Evolutionary conservation across 805 yeast species (phyloP).

Genomic region (Wickerhamia fluorescens): DNA sequence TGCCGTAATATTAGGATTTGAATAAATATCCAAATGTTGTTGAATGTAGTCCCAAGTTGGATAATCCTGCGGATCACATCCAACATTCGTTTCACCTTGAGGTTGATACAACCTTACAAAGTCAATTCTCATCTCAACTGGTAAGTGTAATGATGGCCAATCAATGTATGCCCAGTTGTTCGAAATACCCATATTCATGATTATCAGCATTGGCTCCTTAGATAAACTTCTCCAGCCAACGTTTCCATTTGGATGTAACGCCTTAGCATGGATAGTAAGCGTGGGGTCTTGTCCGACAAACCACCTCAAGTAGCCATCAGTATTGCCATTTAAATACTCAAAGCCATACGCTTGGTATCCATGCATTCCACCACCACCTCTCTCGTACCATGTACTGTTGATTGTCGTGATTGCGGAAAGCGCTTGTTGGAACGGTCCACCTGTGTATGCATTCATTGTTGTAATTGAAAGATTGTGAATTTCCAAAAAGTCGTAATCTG

Average conservation of each 20-base stretch:
- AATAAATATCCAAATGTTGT: constrained; percentile 61
- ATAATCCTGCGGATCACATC: constrained; percentile 81
- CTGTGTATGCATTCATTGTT: constrained; percentile 79
- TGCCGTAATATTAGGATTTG: constrained; percentile 57
- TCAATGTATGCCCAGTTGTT: constrained; percentile 91
- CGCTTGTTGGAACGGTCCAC: constrained; percentile 94
- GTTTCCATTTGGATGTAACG: constrained; percentile 88
- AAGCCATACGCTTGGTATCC: constrained; percentile 68
- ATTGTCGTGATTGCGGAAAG: constrained; percentile 77
- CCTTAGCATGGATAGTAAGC: constrained; percentile 60
- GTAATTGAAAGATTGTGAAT: constrained; percentile 64
- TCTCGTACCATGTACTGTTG: constrained; percentile 78
- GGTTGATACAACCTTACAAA: constrained; percentile 92
- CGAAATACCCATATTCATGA: constrained; percentile 85
- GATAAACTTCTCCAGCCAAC: constrained; percentile 75
- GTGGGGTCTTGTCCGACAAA: constrained; percentile 79
- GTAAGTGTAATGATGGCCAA: constrained; percentile 78
- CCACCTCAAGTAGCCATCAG: constrained; percentile 77
- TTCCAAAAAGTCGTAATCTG: constrained; percentile 77
- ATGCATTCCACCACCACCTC: constrained; percentile 39
- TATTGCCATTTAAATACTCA: constrained; percentile 68
- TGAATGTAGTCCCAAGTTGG: constrained; percentile 85
- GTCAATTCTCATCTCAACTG: constrained; percentile 69
- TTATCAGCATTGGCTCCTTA: constrained; percentile 88
- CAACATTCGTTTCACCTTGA: constrained; percentile 43